phyloP scores from a whole-genome alignment of 148 eudicot genomes.

The Simmondsia chinensis region DNA sequence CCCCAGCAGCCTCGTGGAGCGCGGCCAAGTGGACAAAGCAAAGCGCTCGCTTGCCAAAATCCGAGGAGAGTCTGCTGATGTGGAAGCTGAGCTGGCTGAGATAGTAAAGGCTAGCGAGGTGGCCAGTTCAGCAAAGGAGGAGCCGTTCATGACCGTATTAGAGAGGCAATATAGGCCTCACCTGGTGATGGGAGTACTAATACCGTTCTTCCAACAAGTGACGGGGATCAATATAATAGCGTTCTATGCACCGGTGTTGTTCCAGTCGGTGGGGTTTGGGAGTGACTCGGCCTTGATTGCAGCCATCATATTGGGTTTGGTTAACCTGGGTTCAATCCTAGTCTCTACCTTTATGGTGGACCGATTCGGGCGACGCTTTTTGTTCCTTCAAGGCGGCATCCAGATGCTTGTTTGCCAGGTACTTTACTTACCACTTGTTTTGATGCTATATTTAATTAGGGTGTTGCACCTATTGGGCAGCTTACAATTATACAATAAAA shows the following conservation, averaged over 20 bases:
- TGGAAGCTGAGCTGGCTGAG: slow-evolving; percentile 25
- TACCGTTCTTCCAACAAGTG: slow-evolving; percentile 39
- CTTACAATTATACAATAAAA: too few species aligned
- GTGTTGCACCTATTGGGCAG: too few species aligned
- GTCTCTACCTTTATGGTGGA: slow-evolving; percentile 37
- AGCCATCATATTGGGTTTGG: slow-evolving; percentile 36
- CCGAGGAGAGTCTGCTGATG: slow-evolving; percentile 17
- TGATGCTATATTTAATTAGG: neutral
- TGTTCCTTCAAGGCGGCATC: slow-evolving; percentile 41
- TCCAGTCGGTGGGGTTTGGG: slow-evolving; percentile 41
- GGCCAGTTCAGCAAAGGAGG: slow-evolving; percentile 9
- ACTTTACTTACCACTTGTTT: neutral
- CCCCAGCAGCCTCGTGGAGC: slow-evolving; percentile 30
- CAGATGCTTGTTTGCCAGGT: slow-evolving; percentile 39
- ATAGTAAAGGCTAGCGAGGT: slow-evolving; percentile 19
- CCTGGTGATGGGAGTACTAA: slow-evolving; percentile 23
- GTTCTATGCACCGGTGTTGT: slow-evolving; percentile 48
- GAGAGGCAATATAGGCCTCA: slow-evolving; percentile 35
- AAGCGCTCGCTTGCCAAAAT: slow-evolving; percentile 18
- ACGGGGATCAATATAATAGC: slow-evolving; percentile 43
- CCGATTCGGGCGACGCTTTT: slow-evolving; percentile 35
- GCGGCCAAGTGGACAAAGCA: slow-evolving; percentile 27
- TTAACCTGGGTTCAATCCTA: slow-evolving; percentile 26
- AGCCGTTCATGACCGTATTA: slow-evolving; percentile 23
- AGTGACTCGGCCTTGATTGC: slow-evolving; percentile 28